Evolutionary conservation across 306 rosid species (phyloP), one percentile per base, ranked within the genome.

Genomic region (Datisca glomerata): DNA sequence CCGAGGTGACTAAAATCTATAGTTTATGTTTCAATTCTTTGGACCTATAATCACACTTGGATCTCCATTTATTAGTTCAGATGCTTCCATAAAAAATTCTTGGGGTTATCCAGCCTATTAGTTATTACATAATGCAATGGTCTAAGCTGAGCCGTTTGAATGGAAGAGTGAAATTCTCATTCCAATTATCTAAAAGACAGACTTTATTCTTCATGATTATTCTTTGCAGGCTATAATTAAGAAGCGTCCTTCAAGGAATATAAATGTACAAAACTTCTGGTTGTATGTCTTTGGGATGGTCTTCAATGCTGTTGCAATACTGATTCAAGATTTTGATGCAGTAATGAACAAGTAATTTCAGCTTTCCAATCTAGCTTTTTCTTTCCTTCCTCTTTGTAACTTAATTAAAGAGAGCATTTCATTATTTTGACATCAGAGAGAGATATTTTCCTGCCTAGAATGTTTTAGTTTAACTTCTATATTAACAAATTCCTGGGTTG

Each of bases 181-280:
- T 34, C 19, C 33, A 12, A 21, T 14, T 25, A 38, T 14, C 6
- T 35, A n/a, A 36, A 33, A 14, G 3, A 25, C n/a, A n/a, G n/a
- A n/a, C n/a, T n/a, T n/a, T n/a, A n/a, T n/a, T n/a, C n/a, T n/a
- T n/a, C n/a, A n/a, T n/a, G n/a, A n/a, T n/a, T 20, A 14, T 17
- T 1, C 61, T 57, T 62, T 45, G 66, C 86, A 89, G 95, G 98
- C 93, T 43, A 89, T 83, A 55, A 80, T 84, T 12, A 89, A 89
- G 69, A 89, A 74, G 80, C 93, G 91, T 24, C 98, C 98, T 56
- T 75, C 95, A 28, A 70, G 91, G 64, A 84, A 89, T 62, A 74
- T 89, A 59, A 89, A 83, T 68, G 98, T 84, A 56, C 98, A 89
- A 56, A 83, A 89, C 70, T 89, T 89, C 69, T 89, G 95, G 97